Evolutionary conservation across 2,329 filamentous ascomycete genomes (phyloP), one percentile per base, ranked within the genome.

Genomic region (Aspergillus quadricinctus): DNA sequence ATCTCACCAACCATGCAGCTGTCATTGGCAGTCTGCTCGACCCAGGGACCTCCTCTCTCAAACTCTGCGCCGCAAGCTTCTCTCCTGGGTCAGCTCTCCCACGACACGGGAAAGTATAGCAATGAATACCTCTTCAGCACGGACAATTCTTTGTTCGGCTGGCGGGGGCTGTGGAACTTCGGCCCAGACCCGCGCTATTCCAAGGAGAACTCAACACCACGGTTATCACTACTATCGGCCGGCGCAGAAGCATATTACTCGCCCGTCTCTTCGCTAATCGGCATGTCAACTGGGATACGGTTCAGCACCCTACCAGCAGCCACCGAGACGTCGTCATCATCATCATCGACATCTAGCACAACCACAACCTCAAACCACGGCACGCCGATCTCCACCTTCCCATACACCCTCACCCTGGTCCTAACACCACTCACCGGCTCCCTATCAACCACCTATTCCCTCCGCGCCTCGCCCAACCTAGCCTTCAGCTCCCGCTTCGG

Each of bases 191-290:
- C 72, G 25, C 66, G 73, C 48, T 57, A 64, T 14, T 29, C 57
- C 11, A 62, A 57, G 17, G 54, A 62, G 27, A 50, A 62, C 41
- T 43, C 78, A 74, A 57, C 86, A 88, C 69, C 83, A 81, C 64
- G 84, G 87, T 57, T 88, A 86, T 77, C 92, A 8, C 86, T 93
- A 21, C 91, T 97, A 71, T 96, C 90, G 67, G 90, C 90, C 3
- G 94, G 94, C 37, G 93, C 87, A 54, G 94, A 99, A 74, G 81
- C 96, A 37, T 99, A 97, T 77, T 99, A 99, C 77, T 94, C 93
- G 23, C 88, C 92, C 0, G 77, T 97, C 57, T 97, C 97, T 72
- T 97, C 97, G 70, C 91, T 92, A 23, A 90, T 93, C 50, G 94
- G 94, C 49, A 85, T 97, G 70, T 96, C 91, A 61, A 84, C 95